Evolutionary conservation across 2,329 filamentous ascomycete species (phyloP).

Genomic region (Colletotrichum somersetense): DNA sequence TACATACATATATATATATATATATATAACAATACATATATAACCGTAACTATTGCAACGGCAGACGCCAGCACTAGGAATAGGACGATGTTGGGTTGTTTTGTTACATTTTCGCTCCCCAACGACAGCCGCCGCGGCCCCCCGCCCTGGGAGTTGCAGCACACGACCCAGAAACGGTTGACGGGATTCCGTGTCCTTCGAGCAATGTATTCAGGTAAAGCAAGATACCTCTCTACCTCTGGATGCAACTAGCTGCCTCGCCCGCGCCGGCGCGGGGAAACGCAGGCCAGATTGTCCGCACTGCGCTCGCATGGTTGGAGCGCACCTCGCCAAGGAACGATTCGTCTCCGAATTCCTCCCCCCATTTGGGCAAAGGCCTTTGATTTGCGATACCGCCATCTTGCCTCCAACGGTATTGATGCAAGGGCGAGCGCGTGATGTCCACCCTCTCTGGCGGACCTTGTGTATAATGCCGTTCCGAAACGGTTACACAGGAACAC

Average conservation of each 20-base stretch:
- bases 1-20: no score
- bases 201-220: background rate
- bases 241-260: background rate
- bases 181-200: background rate
- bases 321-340: slow-evolving; percentile 1
- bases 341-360: background rate
- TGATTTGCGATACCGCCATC: background rate
- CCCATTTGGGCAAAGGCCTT: no score
- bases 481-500: background rate
- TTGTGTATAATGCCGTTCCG: background rate
- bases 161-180: slow-evolving; percentile 5
- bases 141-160: slow-evolving; percentile 3
- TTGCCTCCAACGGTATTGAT: slow-evolving; percentile 6
- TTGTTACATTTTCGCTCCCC: background rate
- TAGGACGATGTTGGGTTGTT: background rate
- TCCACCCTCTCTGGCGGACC: background rate
- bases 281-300: background rate
- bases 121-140: background rate
- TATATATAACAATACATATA: no score
- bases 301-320: background rate
- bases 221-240: background rate
- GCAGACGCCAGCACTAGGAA: background rate
- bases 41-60: background rate
- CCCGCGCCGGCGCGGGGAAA: background rate
- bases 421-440: slow-evolving; percentile 17